Conservation (phyloP, 2,329 filamentous ascomycete genomes). For the Phialophora expanda region DNA sequence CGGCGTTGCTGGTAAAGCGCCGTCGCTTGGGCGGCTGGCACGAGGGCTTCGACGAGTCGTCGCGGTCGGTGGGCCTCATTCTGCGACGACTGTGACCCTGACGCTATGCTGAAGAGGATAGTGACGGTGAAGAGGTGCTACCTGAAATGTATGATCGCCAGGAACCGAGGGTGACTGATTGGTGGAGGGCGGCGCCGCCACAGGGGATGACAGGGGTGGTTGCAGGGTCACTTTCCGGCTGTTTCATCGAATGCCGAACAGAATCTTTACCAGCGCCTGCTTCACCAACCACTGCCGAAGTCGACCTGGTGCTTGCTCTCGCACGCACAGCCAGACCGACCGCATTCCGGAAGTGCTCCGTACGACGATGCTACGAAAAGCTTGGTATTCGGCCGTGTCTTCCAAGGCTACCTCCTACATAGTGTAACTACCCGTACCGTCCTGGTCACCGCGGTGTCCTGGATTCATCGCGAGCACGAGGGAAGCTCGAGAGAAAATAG, state of each 20-base stretch:
- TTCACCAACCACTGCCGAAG: not conserved
- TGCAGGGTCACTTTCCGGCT: slow-evolving; percentile 2
- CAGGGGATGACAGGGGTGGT: slow-evolving; percentile 7
- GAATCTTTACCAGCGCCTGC: slow-evolving; percentile 1
- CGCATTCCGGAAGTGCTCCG: not conserved
- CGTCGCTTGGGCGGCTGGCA: slow-evolving; percentile 15
- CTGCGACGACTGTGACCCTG: slow-evolving; percentile 30
- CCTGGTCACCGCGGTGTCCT: no score
- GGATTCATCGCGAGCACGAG: no score
- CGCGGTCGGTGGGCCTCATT: slow-evolving; percentile 20
- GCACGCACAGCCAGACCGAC: not conserved
- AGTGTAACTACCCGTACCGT: not conserved
- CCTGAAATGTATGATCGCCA: slow-evolving; percentile 31
- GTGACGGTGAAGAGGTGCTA: slow-evolving; percentile 21
- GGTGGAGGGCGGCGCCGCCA: slow-evolving; percentile 4
- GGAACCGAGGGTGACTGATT: slow-evolving; percentile 24
- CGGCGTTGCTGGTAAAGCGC: slow-evolving; percentile 12
- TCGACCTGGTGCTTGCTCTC: not conserved
- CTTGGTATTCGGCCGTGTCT: not conserved
- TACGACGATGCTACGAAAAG: not conserved
- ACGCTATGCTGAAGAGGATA: slow-evolving; percentile 28
- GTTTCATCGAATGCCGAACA: slow-evolving; percentile 3
- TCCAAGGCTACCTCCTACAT: not conserved
- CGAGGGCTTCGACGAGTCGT: slow-evolving; percentile 21
- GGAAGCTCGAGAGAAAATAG: no score